Conservation (phyloP, 306 rosid species). For the Gleditsia sinensis region DNA sequence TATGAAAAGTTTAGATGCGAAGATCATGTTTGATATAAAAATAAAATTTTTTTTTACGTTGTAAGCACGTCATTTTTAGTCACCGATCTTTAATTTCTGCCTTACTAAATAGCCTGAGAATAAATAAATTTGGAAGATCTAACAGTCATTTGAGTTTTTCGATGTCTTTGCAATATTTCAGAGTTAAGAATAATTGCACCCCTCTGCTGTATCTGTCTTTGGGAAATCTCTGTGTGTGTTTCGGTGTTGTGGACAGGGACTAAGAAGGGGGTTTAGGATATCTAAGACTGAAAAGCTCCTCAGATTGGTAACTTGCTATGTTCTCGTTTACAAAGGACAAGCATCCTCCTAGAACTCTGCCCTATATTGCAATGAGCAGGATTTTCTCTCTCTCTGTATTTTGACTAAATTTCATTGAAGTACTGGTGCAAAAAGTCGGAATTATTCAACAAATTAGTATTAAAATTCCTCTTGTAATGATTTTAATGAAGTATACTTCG, state of each 20-base stretch:
- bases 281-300: neutral
- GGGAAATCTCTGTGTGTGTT: neutral
- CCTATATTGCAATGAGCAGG: too few species aligned
- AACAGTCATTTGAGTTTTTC: neutral
- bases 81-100: neutral
- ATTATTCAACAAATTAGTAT: constrained; percentile 14
- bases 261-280: neutral
- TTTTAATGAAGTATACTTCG: constrained; percentile 23
- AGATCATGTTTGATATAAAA: neutral
- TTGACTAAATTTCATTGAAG: constrained; percentile 24
- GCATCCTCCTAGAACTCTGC: neutral
- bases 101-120: neutral
- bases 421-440: neutral
- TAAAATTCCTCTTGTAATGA: constrained; percentile 25
- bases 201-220: neutral
- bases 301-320: constrained; percentile 7
- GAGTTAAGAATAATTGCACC: neutral
- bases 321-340: constrained; percentile 5
- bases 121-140: neutral
- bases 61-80: neutral
- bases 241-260: neutral
- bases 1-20: neutral
- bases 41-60: neutral
- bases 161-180: neutral
- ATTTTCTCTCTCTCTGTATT: neutral